Conservation (phyloP, 768 basidiomycete genomes). For the Naganishia onofrii region DNA sequence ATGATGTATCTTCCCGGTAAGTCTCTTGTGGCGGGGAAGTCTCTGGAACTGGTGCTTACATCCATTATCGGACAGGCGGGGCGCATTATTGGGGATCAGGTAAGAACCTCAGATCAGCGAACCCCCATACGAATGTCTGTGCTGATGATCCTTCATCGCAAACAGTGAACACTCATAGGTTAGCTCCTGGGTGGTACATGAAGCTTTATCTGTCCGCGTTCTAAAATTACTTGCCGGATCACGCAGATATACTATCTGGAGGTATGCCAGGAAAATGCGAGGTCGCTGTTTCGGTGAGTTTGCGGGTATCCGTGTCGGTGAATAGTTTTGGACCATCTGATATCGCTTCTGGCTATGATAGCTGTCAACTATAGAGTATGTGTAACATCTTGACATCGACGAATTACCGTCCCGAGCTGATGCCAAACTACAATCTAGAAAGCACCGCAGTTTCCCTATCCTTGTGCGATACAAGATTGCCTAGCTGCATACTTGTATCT, state of each 20-base stretch:
- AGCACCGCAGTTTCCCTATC: slow-evolving; percentile 95
- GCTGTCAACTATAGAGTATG: slow-evolving; percentile 55
- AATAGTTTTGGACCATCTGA: neutral
- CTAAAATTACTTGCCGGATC: neutral
- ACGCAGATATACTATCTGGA: slow-evolving; percentile 59
- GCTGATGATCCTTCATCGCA: neutral
- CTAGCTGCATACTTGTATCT: slow-evolving; percentile 87
- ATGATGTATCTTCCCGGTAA: slow-evolving; percentile 79
- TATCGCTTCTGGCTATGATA: slow-evolving; percentile 30
- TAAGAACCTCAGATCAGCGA: neutral
- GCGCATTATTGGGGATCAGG: slow-evolving; percentile 54
- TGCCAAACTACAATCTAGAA: slow-evolving; percentile 22
- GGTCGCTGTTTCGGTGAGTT: slow-evolving; percentile 68
- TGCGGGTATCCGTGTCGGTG: slow-evolving; percentile 52
- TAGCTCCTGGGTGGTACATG: neutral
- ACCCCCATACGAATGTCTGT: too few species aligned
- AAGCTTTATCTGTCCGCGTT: neutral
- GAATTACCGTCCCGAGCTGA: neutral
- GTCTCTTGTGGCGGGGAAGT: slow-evolving; percentile 32
- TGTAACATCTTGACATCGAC: slow-evolving; percentile 50
- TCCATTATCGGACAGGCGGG: neutral
- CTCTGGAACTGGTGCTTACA: neutral
- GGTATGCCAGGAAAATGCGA: slow-evolving; percentile 85
- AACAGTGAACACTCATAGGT: slow-evolving; percentile 50
- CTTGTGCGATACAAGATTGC: slow-evolving; percentile 77